Evolutionary conservation across 73 alveolate species (phyloP).

Genomic region (Effrenium voratum): DNA sequence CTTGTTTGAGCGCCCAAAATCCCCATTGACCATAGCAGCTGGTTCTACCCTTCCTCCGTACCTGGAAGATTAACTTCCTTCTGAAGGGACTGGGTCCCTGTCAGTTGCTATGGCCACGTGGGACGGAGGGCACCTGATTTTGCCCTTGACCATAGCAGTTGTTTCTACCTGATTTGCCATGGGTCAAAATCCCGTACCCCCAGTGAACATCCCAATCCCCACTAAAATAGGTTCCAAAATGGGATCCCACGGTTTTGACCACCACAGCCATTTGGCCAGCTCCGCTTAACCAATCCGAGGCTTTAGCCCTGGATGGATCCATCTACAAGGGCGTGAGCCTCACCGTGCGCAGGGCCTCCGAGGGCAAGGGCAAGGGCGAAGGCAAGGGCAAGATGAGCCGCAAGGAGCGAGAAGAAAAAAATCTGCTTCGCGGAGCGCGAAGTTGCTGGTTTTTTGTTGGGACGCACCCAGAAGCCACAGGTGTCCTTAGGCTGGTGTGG

Average conservation of each 20-base stretch:
- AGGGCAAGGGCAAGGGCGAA: constrained; percentile 41
- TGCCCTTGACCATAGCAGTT: neutral
- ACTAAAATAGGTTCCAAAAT: neutral
- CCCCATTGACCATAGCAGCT: too few species aligned
- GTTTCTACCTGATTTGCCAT: neutral
- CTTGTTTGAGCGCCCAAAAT: too few species aligned
- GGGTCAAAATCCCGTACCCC: neutral
- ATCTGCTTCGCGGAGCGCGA: neutral
- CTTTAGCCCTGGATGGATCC: constrained; percentile 6
- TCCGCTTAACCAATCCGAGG: neutral
- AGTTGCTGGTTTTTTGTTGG: neutral
- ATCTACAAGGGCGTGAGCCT: neutral
- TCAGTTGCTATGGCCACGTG: neutral
- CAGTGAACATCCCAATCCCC: neutral
- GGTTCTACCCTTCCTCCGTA: too few species aligned
- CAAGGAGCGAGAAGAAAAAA: neutral
- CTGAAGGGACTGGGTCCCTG: too few species aligned
- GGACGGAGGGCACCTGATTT: neutral
- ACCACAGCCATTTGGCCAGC: neutral
- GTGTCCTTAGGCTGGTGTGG: too few species aligned
- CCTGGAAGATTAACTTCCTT: too few species aligned
- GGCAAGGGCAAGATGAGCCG: constrained; percentile 64
- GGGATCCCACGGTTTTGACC: neutral
- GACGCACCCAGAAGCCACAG: neutral
- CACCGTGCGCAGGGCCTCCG: constrained; percentile 38